Percentiles rank a stretch among this genome's conserved stretches.
Conservation (phyloP, 1,284 basidiomycete genomes). For the Ganoderma multipileum region DNA sequence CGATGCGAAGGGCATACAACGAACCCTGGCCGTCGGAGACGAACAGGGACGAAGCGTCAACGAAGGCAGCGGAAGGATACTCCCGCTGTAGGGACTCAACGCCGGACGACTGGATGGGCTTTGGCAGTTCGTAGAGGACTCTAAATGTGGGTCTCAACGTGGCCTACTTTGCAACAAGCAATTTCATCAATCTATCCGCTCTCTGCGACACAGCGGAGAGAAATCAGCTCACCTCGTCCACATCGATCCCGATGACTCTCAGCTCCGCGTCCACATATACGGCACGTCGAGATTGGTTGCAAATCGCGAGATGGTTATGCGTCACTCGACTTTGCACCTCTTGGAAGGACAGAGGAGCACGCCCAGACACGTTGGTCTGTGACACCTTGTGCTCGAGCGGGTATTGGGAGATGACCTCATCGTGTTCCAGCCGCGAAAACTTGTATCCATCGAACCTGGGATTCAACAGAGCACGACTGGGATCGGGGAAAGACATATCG, state of each 20-base stretch:
- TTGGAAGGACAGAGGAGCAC: slow-evolving; percentile 70
- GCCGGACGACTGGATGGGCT: slow-evolving; percentile 48
- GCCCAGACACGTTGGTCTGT: slow-evolving; percentile 67
- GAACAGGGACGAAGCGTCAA: slow-evolving; percentile 58
- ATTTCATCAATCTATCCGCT: neutral
- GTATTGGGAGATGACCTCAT: slow-evolving; percentile 58
- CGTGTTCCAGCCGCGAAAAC: slow-evolving; percentile 65
- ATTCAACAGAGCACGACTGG: slow-evolving; percentile 64
- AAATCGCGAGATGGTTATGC: slow-evolving; percentile 81
- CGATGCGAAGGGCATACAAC: slow-evolving; percentile 64
- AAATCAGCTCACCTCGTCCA: slow-evolving; percentile 58
- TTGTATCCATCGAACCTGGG: slow-evolving; percentile 88
- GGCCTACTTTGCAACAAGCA: slow-evolving; percentile 50
- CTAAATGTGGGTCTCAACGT: slow-evolving; percentile 60
- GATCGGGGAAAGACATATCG: slow-evolving; percentile 40
- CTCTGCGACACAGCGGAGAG: neutral
- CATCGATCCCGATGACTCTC: slow-evolving; percentile 65
- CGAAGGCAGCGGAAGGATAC: slow-evolving; percentile 78
- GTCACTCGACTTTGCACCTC: slow-evolving; percentile 86
- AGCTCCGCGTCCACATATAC: slow-evolving; percentile 78
- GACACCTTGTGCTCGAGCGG: slow-evolving; percentile 58
- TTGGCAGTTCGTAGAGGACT: slow-evolving; percentile 67
- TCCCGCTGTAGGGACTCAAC: slow-evolving; percentile 58
- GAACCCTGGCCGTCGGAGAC: slow-evolving; percentile 78
- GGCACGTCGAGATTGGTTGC: slow-evolving; percentile 52